Base-by-base conservation (phyloP, 768 basidiomycete species). In the Boletales sp. region DNA sequence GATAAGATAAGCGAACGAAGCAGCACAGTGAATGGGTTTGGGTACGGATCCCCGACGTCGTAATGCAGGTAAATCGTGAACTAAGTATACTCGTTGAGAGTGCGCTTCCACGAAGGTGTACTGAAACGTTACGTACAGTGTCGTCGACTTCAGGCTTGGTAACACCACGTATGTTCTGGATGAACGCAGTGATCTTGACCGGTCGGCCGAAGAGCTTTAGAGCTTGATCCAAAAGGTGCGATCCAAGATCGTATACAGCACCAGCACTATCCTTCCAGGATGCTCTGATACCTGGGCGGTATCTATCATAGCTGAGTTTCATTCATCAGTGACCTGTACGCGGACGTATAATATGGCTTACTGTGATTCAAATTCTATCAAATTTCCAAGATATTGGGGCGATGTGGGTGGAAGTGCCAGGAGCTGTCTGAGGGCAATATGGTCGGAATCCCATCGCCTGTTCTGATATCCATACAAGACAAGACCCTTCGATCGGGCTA, bases 231-330 rank as follows among this genome's bases (percentile, higher is more conserved):
- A 92, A 80, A 25, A 91, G 74, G 65, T 94, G 90, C 8, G 86
- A 70, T 5, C 87, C 90, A 18, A 94, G 75, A 64, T 94, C 90
- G 64, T 83, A 94, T 3, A 83, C 80, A 25, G 79, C 73, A 5
- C 89, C 87, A 1, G 80, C 72, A 30, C 77, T 66, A 51, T 92
- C 90, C 66, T 92, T 93, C 92, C 91, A 95, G 0, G 82, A 80
- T 12, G 83, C 80, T 57, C 85, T 86, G 31, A 84, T 64, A 1
- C 69, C 73, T 21, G 75, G 74, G 32, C 86, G 80, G 71, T 81
- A 90, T 37, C 90, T 83, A 63, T 90, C 89, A 63, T 81, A 87
- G 63, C 88, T 88, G 47, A 2, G 33, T 30, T 41, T 39, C 11
- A 49, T 44, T 32, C 33, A 31, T 49, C 41, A 42, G 18, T 19